A percentile compares a stretch with the other conserved stretches of the same genome.
phyloP scores from a whole-genome alignment of 495 filamentous ascomycete species.

The Delitschia confertaspora region DNA sequence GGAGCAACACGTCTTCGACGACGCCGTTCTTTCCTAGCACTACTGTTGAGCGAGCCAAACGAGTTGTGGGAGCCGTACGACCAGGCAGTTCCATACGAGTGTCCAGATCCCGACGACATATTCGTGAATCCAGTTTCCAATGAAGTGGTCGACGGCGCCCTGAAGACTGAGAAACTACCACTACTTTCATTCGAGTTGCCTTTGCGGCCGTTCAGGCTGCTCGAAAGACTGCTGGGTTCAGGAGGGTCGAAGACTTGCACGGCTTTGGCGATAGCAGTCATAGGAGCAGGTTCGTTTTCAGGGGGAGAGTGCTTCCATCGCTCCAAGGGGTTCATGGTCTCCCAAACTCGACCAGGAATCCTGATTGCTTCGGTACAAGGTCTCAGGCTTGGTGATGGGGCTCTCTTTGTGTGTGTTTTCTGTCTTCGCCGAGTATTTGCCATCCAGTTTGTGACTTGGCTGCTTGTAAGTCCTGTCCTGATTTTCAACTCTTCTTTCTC shows the following conservation, averaged over 20 bases:
- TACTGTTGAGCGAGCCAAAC: slow-evolving; percentile 50
- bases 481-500: slow-evolving; percentile 67
- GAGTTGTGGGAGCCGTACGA: slow-evolving; percentile 60
- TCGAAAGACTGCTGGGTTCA: slow-evolving; percentile 17
- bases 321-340: slow-evolving; percentile 55
- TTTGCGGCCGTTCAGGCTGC: slow-evolving; percentile 32
- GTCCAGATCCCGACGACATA: slow-evolving; percentile 42
- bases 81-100: slow-evolving; percentile 57
- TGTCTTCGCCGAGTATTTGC: slow-evolving; percentile 73
- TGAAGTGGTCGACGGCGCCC: slow-evolving; percentile 63
- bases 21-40: slow-evolving; percentile 57
- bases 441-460: slow-evolving; percentile 78
- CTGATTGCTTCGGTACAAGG: slow-evolving; percentile 47
- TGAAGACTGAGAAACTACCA: slow-evolving; percentile 43
- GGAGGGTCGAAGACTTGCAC: slow-evolving; percentile 45
- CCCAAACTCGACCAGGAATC: slow-evolving; percentile 43
- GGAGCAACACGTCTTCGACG: slow-evolving; percentile 55
- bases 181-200: slow-evolving; percentile 51
- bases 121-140: slow-evolving; percentile 46
- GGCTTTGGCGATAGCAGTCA: slow-evolving; percentile 69
- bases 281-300: slow-evolving; percentile 76
- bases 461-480: slow-evolving; percentile 63
- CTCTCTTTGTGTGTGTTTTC: slow-evolving; percentile 50
- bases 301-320: slow-evolving; percentile 81
- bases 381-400: slow-evolving; percentile 28